Base-by-base conservation (phyloP, 371 early-diverging fungal species). In the Actinomucor elegans region DNA sequence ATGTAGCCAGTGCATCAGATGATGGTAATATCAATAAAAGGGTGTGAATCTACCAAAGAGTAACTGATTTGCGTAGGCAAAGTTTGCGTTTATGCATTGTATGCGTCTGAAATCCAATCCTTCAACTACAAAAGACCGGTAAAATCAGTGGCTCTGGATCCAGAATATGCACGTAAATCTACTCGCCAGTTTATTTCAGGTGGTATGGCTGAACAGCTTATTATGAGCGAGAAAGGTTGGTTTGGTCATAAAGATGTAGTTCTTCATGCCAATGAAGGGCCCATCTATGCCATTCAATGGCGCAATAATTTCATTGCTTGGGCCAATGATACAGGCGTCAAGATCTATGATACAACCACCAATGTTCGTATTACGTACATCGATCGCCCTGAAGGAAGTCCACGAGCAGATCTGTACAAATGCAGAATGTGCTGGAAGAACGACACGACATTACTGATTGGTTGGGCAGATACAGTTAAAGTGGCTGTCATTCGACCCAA, bases 381-480 rank as follows among this genome's bases (percentile, higher is more conserved):
- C 38, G 89, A 87, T 45, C 75, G 96, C 17, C 89, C 94, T 7
- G 78, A 73, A 14, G 81, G 81, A 21, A 88, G 88, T 48, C 93
- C 93, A 2, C 73, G 95, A 43, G 81, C 94, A 1, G 98, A 97
- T 57, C 75, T 96, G 7, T 96, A 86, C 61, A 81, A 84, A 24
- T 92, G 93, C 43, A 85, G 92, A 35, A 60, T 98, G 55, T 81
- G 83, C 61, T 98, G 98, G 98, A 88, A 84, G 38, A 79, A 81
- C 34, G 86, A 87, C 33, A 73, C 64, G 3, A 85, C 84, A 1
- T 67, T 98, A 42, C 60, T 93, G 32, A 86, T 96, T 47, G 96
- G 94, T 0, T 98, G 98, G 98, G 97, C 94, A 2, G 89, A 97
- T 55, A 83, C 81, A 27, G 90, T 98, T 32, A 94, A 91, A 63